Evolutionary conservation across 2,329 filamentous ascomycete genomes (phyloP).

Genomic region (Trichothecium sympodiale): DNA sequence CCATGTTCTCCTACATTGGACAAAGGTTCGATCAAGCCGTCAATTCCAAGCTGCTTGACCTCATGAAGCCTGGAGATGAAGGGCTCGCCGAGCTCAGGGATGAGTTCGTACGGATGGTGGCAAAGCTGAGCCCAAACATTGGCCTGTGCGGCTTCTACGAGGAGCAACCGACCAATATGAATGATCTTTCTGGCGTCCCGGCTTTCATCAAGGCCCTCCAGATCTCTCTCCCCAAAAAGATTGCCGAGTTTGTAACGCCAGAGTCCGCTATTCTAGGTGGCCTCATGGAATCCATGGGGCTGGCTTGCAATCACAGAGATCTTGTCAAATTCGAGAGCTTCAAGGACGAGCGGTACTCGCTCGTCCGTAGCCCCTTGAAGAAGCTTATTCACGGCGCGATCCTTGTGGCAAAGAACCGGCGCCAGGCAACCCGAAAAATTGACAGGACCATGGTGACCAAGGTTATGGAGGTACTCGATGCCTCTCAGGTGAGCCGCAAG

Average conservation of each 20-base stretch:
- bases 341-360: slow-evolving; percentile 23
- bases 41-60: slow-evolving; percentile 24
- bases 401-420: slow-evolving; percentile 22
- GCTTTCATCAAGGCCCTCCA: slow-evolving; percentile 11
- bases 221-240: slow-evolving; percentile 17
- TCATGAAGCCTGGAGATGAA: slow-evolving; percentile 29
- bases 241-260: slow-evolving; percentile 25
- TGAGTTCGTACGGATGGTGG: slow-evolving; percentile 24
- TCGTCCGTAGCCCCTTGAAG: slow-evolving; percentile 25
- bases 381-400: slow-evolving; percentile 23
- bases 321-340: slow-evolving; percentile 30
- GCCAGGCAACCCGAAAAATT: slow-evolving; percentile 23
- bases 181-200: slow-evolving; percentile 21
- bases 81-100: slow-evolving; percentile 23
- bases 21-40: slow-evolving; percentile 20
- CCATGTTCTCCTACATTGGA: slow-evolving; percentile 23
- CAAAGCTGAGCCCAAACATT: slow-evolving; percentile 23
- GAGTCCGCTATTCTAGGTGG: slow-evolving; percentile 28
- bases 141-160: slow-evolving; percentile 28
- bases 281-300: slow-evolving; percentile 18
- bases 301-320: slow-evolving; percentile 26
- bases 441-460: slow-evolving; percentile 19
- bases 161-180: slow-evolving; percentile 25
- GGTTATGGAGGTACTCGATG: slow-evolving; percentile 21
- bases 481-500: slow-evolving; percentile 21